A percentile compares a stretch with the other conserved stretches of the same genome.
phyloP scores from a whole-genome alignment of 441 rosid species.

The Pelargonium australe region DNA sequence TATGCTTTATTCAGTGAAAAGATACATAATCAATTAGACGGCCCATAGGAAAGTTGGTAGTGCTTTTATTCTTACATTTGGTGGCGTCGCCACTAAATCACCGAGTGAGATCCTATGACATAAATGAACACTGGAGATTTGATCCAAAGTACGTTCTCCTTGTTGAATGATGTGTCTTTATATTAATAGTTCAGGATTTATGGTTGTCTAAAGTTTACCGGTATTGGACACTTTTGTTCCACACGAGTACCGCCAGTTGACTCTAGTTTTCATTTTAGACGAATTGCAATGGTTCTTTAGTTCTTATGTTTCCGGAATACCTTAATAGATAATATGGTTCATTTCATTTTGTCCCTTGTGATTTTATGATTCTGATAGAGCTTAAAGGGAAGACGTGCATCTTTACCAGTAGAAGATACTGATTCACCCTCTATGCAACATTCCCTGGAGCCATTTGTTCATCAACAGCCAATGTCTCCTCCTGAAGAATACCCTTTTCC shows the following conservation, averaged over 20 bases:
- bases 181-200: not conserved
- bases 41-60: too few relatives aligned
- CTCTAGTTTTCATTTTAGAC: too few relatives aligned
- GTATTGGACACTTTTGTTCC: not conserved
- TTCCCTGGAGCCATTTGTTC: conserved; percentile 46
- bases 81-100: not conserved
- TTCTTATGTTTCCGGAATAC: not conserved
- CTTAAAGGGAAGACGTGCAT: conserved; percentile 39
- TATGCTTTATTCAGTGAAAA: too few relatives aligned
- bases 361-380: conserved; percentile 29
- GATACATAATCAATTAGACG: too few relatives aligned
- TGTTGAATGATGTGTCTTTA: not conserved
- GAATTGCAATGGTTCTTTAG: not conserved
- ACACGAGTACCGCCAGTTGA: too few relatives aligned
- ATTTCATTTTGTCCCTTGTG: not conserved
- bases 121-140: not conserved
- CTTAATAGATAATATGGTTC: not conserved
- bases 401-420: conserved; percentile 26
- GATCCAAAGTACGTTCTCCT: not conserved
- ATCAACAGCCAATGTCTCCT: conserved; percentile 47
- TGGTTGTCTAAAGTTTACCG: not conserved
- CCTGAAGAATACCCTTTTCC: conserved; percentile 49
- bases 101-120: not conserved
- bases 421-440: conserved; percentile 25
- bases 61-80: too few relatives aligned